A percentile compares a stretch with the other conserved stretches of the same genome.
Evolutionary conservation across 2,329 filamentous ascomycete genomes (phyloP).

Genomic region (Colletotrichum caudatum): DNA sequence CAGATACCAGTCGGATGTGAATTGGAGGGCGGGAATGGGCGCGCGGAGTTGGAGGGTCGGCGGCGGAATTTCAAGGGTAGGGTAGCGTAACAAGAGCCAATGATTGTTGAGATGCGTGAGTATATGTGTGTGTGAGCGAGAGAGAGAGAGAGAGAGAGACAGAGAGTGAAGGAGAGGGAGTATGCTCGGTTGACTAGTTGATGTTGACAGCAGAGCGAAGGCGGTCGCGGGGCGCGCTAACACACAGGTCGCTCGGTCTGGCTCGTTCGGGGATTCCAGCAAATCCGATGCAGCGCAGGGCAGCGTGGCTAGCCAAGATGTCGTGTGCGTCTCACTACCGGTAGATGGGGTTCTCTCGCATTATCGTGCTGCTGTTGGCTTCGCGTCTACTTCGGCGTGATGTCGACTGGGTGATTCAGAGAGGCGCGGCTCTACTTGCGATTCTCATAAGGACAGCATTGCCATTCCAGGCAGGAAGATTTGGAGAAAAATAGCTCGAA

Average conservation of each 20-base stretch:
- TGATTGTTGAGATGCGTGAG: neutral
- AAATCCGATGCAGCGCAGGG: slow-evolving; percentile 24
- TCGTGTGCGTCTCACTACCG: slow-evolving; percentile 6
- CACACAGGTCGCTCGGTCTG: slow-evolving; percentile 18
- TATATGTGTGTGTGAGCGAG: no score
- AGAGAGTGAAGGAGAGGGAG: no score
- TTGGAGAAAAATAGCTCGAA: neutral
- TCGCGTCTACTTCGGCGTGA: neutral
- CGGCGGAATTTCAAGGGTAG: neutral
- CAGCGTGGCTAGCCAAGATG: slow-evolving; percentile 23
- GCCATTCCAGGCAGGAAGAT: slow-evolving; percentile 1
- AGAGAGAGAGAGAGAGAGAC: no score
- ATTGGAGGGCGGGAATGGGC: neutral
- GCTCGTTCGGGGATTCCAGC: slow-evolving; percentile 31
- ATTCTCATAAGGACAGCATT: neutral
- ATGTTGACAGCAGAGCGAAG: slow-evolving; percentile 17
- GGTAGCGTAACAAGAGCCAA: neutral
- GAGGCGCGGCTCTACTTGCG: neutral
- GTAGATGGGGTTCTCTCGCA: neutral
- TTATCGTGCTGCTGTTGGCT: neutral
- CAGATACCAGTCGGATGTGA: neutral
- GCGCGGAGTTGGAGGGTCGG: slow-evolving; percentile 2
- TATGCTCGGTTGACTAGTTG: neutral
- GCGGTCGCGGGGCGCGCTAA: slow-evolving; percentile 22
- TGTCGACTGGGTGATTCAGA: neutral